Base-by-base conservation (phyloP, 1,284 basidiomycete species). In the Cryptococcus neoformans region DNA sequence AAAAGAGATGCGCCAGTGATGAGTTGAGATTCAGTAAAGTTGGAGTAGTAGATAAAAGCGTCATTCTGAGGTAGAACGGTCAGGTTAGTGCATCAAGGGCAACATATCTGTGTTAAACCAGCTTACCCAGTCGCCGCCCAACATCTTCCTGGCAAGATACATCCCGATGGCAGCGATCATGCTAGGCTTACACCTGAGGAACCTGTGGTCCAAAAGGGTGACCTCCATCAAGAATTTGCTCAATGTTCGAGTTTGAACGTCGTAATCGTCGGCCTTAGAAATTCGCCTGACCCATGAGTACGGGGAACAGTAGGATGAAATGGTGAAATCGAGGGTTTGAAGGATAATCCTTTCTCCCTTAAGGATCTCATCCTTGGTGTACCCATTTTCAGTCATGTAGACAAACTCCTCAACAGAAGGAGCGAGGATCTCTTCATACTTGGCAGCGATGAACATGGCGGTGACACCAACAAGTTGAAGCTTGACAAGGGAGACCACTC, bases 251-350 rank as follows among this genome's bases (percentile, higher is more conserved):
- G 95, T 99, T 77, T 97, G 95, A 68, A 99, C 88, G 75, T 99
- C 93, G 76, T 99, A 99, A 78, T 97, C 91, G 80, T 99, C 96
- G 35, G 96, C 96, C 78, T 95, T 97, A 81, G 91, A 95, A 78
- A 99, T 99, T 69, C 89, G 88, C 63, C 96, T 87, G 81, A 99
- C 93, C 96, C 96, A 99, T 74, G 90, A 94, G 81, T 99, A 99
- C 2, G 96, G 96, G 49, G 95, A 96, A 80, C 96, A 99, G 80
- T 99, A 99, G 57, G 92, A 87, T 56, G 94, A 98, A 73, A 99
- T 77, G 77, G 89, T 88, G 81, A 98, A 99, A 63, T 97, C 92
- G 57, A 99, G 85, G 44, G 92, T 92, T 78, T 81, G 72, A 57
- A 96, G 81, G 69, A 99, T 87, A 74, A 99, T 98, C 49, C 92